These are phyloP conservation scores for Naganishia onofrii DNA, from an alignment of 768 basidiomycete species.

Conservation along the genomic window DNA sequence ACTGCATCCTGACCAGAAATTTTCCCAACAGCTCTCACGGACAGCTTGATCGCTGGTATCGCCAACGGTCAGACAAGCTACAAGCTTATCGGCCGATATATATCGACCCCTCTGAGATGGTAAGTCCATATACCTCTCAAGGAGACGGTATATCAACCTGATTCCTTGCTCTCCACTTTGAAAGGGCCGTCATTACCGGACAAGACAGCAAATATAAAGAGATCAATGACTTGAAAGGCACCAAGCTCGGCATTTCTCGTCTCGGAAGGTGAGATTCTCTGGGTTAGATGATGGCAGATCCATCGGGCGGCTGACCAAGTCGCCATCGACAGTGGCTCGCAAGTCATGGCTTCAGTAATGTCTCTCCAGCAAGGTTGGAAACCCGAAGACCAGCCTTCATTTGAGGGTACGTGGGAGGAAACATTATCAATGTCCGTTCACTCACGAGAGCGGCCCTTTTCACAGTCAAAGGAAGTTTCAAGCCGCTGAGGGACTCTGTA, in stretches of 20 bases:
- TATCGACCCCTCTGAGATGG: slow-evolving; percentile 85
- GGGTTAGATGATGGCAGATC: too few species aligned
- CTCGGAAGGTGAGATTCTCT: slow-evolving; percentile 70
- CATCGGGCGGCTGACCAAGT: not conserved
- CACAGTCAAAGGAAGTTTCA: slow-evolving; percentile 51
- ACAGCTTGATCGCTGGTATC: slow-evolving; percentile 84
- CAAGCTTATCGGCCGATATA: slow-evolving; percentile 88
- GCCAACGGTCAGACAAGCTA: slow-evolving; percentile 84
- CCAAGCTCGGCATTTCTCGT: slow-evolving; percentile 83
- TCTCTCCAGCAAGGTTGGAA: slow-evolving; percentile 82
- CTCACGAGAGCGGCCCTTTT: not conserved
- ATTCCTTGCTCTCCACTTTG: slow-evolving; percentile 2
- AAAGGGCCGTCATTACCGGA: slow-evolving; percentile 87
- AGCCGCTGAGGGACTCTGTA: slow-evolving; percentile 70
- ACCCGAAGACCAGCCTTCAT: slow-evolving; percentile 55
- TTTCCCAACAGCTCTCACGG: slow-evolving; percentile 66
- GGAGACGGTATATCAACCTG: not conserved
- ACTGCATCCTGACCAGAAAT: not conserved
- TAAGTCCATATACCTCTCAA: slow-evolving; percentile 39
- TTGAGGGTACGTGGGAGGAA: slow-evolving; percentile 61
- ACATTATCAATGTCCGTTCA: not conserved
- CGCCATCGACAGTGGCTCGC: slow-evolving; percentile 59
- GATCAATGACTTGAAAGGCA: slow-evolving; percentile 72
- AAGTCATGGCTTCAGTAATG: slow-evolving; percentile 96
- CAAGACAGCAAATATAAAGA: slow-evolving; percentile 66